These are phyloP conservation scores for Populus hybrid DNA, from an alignment of 441 rosid genomes.

Conservation along the genomic window DNA sequence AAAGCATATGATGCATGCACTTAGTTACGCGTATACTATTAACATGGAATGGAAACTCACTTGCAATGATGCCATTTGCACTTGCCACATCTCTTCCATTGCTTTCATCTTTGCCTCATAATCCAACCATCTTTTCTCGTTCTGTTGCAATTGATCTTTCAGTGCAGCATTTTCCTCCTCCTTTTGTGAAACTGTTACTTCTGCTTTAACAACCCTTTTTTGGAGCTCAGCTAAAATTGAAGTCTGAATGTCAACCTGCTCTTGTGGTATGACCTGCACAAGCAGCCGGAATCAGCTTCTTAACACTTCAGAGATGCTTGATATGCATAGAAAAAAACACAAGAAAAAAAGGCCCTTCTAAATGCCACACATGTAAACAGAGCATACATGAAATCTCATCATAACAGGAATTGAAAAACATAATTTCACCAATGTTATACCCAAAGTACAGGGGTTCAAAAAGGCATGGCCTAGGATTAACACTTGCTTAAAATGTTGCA, in stretches of 20 bases:
- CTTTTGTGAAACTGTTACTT: conserved; percentile 61
- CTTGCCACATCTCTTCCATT: conserved; percentile 94
- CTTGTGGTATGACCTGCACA: conserved; percentile 52
- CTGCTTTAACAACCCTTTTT: conserved; percentile 63
- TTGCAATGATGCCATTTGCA: conserved; percentile 83
- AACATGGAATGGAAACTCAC: conserved; percentile 40
- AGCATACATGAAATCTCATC: background rate
- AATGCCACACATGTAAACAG: background rate
- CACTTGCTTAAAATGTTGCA: too few relatives aligned
- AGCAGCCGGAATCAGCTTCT: conserved; percentile 17
- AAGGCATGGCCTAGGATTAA: too few relatives aligned
- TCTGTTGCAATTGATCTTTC: conserved; percentile 66
- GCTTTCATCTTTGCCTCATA: conserved; percentile 85
- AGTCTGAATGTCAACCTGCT: conserved; percentile 49
- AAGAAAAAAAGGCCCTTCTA: background rate
- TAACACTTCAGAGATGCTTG: conserved; percentile 9
- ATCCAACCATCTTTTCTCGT: conserved; percentile 72
- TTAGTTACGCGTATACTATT: background rate
- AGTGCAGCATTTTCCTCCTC: conserved; percentile 78
- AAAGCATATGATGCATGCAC: background rate
- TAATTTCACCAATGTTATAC: background rate
- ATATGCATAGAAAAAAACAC: background rate
- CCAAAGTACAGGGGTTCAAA: background rate
- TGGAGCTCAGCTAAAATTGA: conserved; percentile 68
- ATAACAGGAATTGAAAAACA: background rate